These are phyloP conservation scores for Pichia sp. DNA, from an alignment of 1,139 yeast genomes.

Conservation along the genomic window DNA sequence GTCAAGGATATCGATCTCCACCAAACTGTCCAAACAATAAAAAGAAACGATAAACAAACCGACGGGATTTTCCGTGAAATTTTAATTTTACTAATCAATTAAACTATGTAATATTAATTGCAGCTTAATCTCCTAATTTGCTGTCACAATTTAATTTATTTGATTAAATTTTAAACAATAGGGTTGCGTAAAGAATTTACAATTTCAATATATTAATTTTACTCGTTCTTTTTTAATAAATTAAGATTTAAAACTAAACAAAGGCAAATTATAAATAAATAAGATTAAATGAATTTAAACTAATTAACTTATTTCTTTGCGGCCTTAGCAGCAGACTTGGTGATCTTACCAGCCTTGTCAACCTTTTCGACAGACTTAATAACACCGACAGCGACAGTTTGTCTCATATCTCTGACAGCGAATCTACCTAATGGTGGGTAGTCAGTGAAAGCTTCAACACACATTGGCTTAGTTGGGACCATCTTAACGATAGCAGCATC, in stretches of 20 bases:
- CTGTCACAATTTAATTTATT: too few relatives aligned
- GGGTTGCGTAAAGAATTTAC: too few relatives aligned
- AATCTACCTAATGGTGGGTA: conserved; percentile 99
- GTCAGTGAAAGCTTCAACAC: conserved; percentile 94
- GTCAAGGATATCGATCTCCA: too few relatives aligned
- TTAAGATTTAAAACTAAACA: background rate
- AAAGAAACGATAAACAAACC: too few relatives aligned
- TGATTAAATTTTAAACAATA: too few relatives aligned
- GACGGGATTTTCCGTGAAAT: too few relatives aligned
- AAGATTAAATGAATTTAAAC: conserved; percentile 3
- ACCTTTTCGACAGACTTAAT: conserved; percentile 97
- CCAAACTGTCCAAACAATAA: too few relatives aligned
- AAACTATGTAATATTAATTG: too few relatives aligned
- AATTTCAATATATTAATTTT: too few relatives aligned
- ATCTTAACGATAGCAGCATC: conserved; percentile 90
- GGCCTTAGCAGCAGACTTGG: conserved; percentile 99
- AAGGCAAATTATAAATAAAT: conserved; percentile 2
- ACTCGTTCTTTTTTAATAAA: background rate
- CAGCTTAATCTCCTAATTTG: too few relatives aligned
- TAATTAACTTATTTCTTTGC: conserved; percentile 72
- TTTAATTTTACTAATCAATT: too few relatives aligned
- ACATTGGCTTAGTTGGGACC: conserved; percentile 95
- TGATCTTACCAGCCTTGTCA: conserved; percentile 89
- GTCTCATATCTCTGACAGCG: conserved; percentile 99
- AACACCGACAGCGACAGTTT: conserved; percentile 99